Base-by-base conservation (phyloP, 2,329 filamentous ascomycete species). In the Cladophialophora bantiana region DNA sequence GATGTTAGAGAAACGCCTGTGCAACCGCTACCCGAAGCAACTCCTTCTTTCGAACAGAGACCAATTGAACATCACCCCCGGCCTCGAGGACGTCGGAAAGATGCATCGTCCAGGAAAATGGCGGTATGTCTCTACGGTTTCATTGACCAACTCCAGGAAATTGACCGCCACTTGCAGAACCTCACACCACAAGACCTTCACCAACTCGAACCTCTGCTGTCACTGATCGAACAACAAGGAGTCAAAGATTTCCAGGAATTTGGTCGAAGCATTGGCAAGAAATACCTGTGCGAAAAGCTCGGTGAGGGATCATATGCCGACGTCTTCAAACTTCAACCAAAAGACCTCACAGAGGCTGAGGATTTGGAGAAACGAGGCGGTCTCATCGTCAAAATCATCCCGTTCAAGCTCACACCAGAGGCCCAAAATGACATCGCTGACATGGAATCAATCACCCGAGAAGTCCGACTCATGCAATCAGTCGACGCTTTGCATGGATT, bases 281-380 rank as follows among this genome's bases (percentile, higher is more conserved):
- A 80, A 65, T 84, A 85, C 69, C 74, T 81, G 42, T 81, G 89
- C 48, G 79, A 80, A 7, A 90, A 90, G 71, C 84, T 90, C 40
- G 87, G 87, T 7, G 88, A 90, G 75, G 88, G 88, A 1, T 88
- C 87, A 0, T 90, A 88, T 73, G 86, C 86, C 62, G 87, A 89
- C 73, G 88, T 90, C 2, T 89, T 89, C 74, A 85, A 87, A 12
- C 77, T 89, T 31, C 67, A 82, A 62, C 42, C 65, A 20, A 71
- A 69, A 57, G 62, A 68, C 35, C 4, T 53, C 70, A 70, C 80
- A 69, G 59, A 81, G 74, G 72, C 73, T 76, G 62, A 79, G 64
- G 70, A 65, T 45, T 31, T 69, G n/a, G 56, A 64, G 34, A 77
- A 75, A 1, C 78, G 80, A 52, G 77, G 77, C 9, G 77, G 81